These are phyloP conservation scores for Postia placenta DNA, from an alignment of 768 basidiomycete species.

Conservation along the genomic window DNA sequence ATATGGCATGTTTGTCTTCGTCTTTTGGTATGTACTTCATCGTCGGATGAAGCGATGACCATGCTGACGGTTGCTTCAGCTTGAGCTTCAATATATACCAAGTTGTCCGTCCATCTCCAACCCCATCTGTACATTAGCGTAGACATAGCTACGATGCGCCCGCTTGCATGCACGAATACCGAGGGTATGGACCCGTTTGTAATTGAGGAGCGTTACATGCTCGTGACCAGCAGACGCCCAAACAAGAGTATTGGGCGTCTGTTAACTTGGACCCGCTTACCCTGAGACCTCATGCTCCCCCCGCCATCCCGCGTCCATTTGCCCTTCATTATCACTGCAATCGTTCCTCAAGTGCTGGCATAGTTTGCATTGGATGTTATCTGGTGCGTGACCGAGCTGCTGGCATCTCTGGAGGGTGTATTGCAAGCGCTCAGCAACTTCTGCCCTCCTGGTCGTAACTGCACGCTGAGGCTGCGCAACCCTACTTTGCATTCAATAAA, in stretches of 20 bases:
- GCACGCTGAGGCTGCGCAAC: conserved; percentile 14
- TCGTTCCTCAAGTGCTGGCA: neutral
- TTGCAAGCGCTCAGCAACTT: neutral
- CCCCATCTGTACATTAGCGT: conserved; percentile 13
- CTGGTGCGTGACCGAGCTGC: conserved; percentile 16
- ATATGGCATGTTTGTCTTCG: conserved; percentile 76
- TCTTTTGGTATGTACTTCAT: conserved; percentile 70
- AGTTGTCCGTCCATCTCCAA: conserved; percentile 34
- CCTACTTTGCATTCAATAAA: conserved; percentile 4
- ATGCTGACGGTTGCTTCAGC: conserved; percentile 31
- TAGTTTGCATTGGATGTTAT: conserved; percentile 13
- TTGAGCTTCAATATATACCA: conserved; percentile 77
- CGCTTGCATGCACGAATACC: neutral
- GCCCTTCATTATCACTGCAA: conserved; percentile 6
- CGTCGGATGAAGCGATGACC: neutral
- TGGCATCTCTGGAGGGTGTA: conserved; percentile 3
- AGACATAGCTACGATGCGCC: neutral
- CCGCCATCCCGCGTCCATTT: conserved; percentile 13
- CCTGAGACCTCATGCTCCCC: conserved; percentile 28
- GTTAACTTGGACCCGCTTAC: conserved; percentile 15
- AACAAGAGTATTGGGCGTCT: neutral
- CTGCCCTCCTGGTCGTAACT: conserved; percentile 10
- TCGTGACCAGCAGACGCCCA: neutral
- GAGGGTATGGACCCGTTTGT: neutral
- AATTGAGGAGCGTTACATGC: neutral